A percentile compares a stretch with the other conserved stretches of the same genome.
phyloP scores from a whole-genome alignment of 2,329 filamentous ascomycete species.

The Pestalotiopsis sp. region DNA sequence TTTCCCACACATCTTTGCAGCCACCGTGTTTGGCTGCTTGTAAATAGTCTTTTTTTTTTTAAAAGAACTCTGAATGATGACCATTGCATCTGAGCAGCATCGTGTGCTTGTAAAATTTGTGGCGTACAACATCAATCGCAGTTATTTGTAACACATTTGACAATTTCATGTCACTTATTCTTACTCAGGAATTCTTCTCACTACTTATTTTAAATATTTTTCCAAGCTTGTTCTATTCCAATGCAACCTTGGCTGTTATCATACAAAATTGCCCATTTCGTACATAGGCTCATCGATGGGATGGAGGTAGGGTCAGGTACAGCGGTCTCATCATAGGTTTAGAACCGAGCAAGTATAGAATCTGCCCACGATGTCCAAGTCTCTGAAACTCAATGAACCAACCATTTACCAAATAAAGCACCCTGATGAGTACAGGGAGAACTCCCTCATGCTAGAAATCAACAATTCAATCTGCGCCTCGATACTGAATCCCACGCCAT shows the following conservation, averaged over 20 bases:
- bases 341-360: not conserved
- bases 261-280: not conserved
- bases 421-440: too few relatives aligned
- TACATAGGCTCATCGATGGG: not conserved
- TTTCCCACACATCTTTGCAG: not conserved
- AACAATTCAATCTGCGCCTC: too few relatives aligned
- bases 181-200: too few relatives aligned
- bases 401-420: too few relatives aligned
- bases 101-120: not conserved
- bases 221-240: not conserved
- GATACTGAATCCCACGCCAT: not conserved
- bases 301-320: not conserved
- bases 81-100: not conserved
- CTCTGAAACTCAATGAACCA: too few relatives aligned
- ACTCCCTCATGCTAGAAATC: too few relatives aligned
- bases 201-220: too few relatives aligned
- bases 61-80: not conserved
- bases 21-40: not conserved
- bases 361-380: not conserved
- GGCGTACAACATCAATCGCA: not conserved
- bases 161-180: not conserved
- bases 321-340: not conserved
- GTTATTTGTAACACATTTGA: not conserved
- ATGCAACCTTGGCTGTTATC: not conserved
- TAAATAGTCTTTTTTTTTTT: not conserved